Conservation (phyloP, 805 yeast species). For the Suhomyces sp. region DNA sequence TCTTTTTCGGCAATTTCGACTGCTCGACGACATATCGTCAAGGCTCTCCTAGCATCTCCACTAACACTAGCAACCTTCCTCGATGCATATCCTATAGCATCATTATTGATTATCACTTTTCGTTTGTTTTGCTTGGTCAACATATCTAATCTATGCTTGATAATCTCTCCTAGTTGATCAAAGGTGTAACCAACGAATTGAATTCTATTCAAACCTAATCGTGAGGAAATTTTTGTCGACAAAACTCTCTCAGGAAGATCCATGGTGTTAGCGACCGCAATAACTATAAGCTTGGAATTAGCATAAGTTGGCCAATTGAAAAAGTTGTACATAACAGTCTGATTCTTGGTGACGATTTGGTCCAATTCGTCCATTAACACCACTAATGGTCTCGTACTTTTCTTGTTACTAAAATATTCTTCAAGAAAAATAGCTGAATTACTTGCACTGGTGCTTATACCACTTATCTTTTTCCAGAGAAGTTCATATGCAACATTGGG, state of each 20-base stretch:
- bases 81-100: slow-evolving; percentile 88
- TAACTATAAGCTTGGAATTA: slow-evolving; percentile 75
- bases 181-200: slow-evolving; percentile 88
- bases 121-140: slow-evolving; percentile 34
- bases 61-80: slow-evolving; percentile 94
- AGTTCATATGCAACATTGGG: slow-evolving; percentile 82
- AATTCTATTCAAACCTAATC: slow-evolving; percentile 84
- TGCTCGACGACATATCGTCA: slow-evolving; percentile 84
- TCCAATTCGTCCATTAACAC: slow-evolving; percentile 90
- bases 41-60: slow-evolving; percentile 95
- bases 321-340: slow-evolving; percentile 88
- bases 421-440: slow-evolving; percentile 71
- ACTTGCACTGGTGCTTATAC: slow-evolving; percentile 53
- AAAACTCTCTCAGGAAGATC: slow-evolving; percentile 89
- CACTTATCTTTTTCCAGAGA: slow-evolving; percentile 75
- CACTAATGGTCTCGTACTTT: slow-evolving; percentile 51
- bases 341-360: slow-evolving; percentile 80
- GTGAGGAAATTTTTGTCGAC: slow-evolving; percentile 84
- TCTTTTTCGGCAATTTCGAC: slow-evolving; percentile 81
- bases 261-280: slow-evolving; percentile 97
- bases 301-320: slow-evolving; percentile 95
- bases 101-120: slow-evolving; percentile 52
- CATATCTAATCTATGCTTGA: slow-evolving; percentile 63
- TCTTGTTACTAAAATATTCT: slow-evolving; percentile 51
- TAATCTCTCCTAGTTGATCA: slow-evolving; percentile 72